A percentile compares a stretch with the other conserved stretches of the same genome.
Conservation (phyloP, 306 rosid species). For the Nissolia schottii region DNA sequence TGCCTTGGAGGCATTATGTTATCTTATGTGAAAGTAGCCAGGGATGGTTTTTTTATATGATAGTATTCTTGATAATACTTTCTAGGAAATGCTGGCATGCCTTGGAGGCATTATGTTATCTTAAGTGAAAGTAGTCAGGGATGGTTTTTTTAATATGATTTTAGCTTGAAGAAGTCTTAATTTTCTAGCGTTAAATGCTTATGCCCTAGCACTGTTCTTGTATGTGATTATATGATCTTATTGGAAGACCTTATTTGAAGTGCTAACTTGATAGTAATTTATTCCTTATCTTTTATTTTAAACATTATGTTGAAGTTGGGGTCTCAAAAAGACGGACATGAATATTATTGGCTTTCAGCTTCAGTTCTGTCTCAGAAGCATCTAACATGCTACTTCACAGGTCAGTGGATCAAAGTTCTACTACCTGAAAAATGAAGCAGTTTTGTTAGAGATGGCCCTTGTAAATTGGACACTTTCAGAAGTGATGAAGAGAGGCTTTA, state of each 20-base stretch:
- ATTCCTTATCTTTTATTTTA: not conserved
- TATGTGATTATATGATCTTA: not conserved
- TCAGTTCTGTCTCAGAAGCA: not conserved
- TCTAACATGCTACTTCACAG: constrained; percentile 42
- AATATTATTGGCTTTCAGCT: not conserved
- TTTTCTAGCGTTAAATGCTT: constrained; percentile 1
- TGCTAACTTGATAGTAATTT: not conserved
- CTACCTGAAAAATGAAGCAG: constrained; percentile 93
- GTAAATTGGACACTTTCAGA: constrained; percentile 87
- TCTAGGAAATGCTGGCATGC: not conserved
- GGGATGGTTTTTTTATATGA: constrained; percentile 1
- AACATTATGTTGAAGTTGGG: constrained; percentile 6
- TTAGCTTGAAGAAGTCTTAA: constrained; percentile 1
- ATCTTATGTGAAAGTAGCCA: not conserved
- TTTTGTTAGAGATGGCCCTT: constrained; percentile 82
- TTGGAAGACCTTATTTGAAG: not conserved
- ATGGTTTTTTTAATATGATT: constrained; percentile 5
- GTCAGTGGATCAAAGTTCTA: constrained; percentile 96
- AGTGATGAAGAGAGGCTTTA: constrained; percentile 84
- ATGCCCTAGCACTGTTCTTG: not conserved
- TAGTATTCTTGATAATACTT: no score
- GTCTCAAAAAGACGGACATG: not conserved
- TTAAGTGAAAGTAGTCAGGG: not conserved
- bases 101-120: not conserved
- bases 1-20: constrained; percentile 1